Evolutionary conservation across 2,329 filamentous ascomycete species (phyloP).

Genomic region (Sclerotinia minor): DNA sequence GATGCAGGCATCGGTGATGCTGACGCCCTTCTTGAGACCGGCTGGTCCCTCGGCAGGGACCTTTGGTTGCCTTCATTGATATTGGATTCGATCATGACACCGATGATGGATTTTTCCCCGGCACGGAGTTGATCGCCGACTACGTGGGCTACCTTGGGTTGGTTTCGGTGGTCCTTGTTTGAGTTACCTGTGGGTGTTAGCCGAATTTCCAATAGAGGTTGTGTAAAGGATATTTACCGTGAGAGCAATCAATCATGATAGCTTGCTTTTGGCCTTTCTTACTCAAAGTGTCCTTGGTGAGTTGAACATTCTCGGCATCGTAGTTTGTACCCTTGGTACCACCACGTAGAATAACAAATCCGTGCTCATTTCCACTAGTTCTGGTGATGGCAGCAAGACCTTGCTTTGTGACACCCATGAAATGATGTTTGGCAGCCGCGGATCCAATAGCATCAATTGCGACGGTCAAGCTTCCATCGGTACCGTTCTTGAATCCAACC

Average conservation of each 20-base stretch:
- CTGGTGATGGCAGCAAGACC: slow-evolving; percentile 92
- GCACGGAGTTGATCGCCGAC: slow-evolving; percentile 83
- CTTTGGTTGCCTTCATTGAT: slow-evolving; percentile 88
- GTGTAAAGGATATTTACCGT: slow-evolving; percentile 59
- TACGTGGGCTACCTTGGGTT: slow-evolving; percentile 84
- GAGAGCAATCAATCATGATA: slow-evolving; percentile 98
- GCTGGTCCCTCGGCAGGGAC: slow-evolving; percentile 78
- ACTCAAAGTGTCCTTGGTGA: slow-evolving; percentile 72
- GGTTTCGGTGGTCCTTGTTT: slow-evolving; percentile 95
- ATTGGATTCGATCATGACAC: slow-evolving; percentile 99
- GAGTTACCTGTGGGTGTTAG: slow-evolving; percentile 70
- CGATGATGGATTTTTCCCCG: slow-evolving; percentile 85
- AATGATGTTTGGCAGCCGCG: slow-evolving; percentile 84
- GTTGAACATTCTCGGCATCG: slow-evolving; percentile 79
- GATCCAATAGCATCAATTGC: slow-evolving; percentile 95
- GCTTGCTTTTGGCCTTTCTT: slow-evolving; percentile 84
- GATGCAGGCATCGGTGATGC: slow-evolving; percentile 96
- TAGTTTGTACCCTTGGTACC: slow-evolving; percentile 93
- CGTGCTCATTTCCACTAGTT: slow-evolving; percentile 92
- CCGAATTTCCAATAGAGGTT: too few relatives aligned
- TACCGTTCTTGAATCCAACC: slow-evolving; percentile 99
- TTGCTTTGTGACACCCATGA: slow-evolving; percentile 98
- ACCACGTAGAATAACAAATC: slow-evolving; percentile 93
- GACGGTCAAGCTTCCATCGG: slow-evolving; percentile 85
- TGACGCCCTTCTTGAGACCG: slow-evolving; percentile 82